These are phyloP conservation scores for Ceriops decandra DNA, from an alignment of 345 rosid genomes.

Conservation along the genomic window DNA sequence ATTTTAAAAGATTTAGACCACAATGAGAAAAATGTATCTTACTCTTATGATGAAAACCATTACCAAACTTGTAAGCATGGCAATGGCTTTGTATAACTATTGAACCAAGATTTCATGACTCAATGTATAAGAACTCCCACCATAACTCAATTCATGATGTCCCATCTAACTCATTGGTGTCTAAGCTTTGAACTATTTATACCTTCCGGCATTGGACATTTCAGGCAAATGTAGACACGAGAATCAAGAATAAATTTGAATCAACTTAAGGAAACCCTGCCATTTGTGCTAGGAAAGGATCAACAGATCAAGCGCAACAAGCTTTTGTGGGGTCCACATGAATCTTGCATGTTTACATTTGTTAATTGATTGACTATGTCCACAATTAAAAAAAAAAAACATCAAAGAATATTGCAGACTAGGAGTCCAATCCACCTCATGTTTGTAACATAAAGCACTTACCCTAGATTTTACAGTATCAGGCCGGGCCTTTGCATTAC, in stretches of 20 bases:
- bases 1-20: no score
- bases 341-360: not conserved
- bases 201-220: not conserved
- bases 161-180: not conserved
- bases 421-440: not conserved
- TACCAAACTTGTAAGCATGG: not conserved
- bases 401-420: not conserved
- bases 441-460: constrained; percentile 29
- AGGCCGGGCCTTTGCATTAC: constrained; percentile 56
- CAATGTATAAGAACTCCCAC: not conserved
- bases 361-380: not conserved
- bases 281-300: constrained; percentile 2
- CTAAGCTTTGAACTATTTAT: not conserved
- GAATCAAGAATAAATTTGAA: not conserved
- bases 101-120: not conserved
- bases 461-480: constrained; percentile 77
- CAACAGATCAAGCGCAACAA: not conserved
- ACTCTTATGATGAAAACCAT: not conserved
- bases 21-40: no score
- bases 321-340: not conserved
- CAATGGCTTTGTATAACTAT: no score
- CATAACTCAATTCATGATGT: not conserved
- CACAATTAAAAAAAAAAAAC: no score
- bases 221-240: not conserved
- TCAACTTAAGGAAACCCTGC: constrained; percentile 7